Conservation (phyloP, 371 early-diverging fungal species). For the Lichtheimia ramosa region DNA sequence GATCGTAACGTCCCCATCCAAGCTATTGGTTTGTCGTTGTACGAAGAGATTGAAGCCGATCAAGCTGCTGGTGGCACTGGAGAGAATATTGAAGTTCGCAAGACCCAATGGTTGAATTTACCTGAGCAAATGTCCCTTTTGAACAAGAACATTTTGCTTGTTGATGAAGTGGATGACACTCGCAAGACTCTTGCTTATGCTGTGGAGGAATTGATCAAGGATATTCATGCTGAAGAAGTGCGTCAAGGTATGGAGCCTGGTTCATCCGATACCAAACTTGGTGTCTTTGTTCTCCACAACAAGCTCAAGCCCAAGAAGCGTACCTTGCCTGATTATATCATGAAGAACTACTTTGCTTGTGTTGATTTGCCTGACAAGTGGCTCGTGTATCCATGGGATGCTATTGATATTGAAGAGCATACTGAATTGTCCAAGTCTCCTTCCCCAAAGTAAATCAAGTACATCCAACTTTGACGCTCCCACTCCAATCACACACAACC, state of each 20-base stretch:
- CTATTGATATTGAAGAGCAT: slow-evolving; percentile 70
- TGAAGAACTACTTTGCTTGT: slow-evolving; percentile 69
- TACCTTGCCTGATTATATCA: slow-evolving; percentile 60
- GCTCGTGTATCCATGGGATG: slow-evolving; percentile 81
- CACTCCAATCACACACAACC: no score
- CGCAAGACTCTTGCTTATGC: slow-evolving; percentile 75
- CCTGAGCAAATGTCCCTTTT: slow-evolving; percentile 58
- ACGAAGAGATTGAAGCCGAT: slow-evolving; percentile 69
- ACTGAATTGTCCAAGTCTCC: slow-evolving; percentile 26
- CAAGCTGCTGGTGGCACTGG: slow-evolving; percentile 35
- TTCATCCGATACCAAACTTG: slow-evolving; percentile 64
- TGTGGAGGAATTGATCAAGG: slow-evolving; percentile 68
- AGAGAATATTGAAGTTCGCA: slow-evolving; percentile 56
- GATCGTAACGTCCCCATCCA: slow-evolving; percentile 78
- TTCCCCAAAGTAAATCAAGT: no score
- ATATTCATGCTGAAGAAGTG: slow-evolving; percentile 60
- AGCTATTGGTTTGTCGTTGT: slow-evolving; percentile 75
- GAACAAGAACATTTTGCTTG: slow-evolving; percentile 72
- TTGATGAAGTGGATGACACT: slow-evolving; percentile 81
- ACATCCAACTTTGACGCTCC: no score
- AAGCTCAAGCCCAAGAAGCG: slow-evolving; percentile 74
- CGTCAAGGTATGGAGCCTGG: slow-evolving; percentile 50
- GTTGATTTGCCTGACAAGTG: slow-evolving; percentile 77
- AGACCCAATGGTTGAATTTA: slow-evolving; percentile 83
- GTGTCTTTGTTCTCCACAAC: slow-evolving; percentile 77